Evolutionary conservation across 2,329 filamentous ascomycete genomes (phyloP).

Genomic region (Pyrenophora seminiperda): DNA sequence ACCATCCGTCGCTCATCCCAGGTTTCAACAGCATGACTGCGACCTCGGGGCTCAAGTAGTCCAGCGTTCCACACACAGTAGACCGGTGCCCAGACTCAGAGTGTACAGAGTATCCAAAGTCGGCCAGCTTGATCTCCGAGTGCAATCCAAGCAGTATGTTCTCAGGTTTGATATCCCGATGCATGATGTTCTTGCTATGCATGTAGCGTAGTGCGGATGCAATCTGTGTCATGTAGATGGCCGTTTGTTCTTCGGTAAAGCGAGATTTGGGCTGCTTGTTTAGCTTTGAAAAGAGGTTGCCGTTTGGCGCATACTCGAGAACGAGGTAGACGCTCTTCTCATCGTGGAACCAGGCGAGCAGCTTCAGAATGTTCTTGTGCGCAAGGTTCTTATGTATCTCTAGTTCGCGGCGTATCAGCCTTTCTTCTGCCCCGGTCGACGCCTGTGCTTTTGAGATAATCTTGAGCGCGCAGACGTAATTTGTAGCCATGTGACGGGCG

Average conservation of each 20-base stretch:
- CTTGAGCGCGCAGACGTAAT: conserved; percentile 82
- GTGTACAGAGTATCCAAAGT: conserved; percentile 96
- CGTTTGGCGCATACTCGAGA: conserved; percentile 79
- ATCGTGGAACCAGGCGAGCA: conserved; percentile 85
- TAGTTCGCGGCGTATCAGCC: conserved; percentile 80
- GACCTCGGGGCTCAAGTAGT: conserved; percentile 96
- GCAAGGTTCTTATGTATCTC: conserved; percentile 84
- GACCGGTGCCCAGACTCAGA: conserved; percentile 86
- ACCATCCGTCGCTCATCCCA: conserved; percentile 75
- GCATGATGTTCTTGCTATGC: conserved; percentile 92
- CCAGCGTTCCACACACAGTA: conserved; percentile 92
- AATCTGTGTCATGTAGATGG: conserved; percentile 84
- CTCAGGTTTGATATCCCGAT: conserved; percentile 90
- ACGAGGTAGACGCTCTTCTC: conserved; percentile 81
- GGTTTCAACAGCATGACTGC: conserved; percentile 52
- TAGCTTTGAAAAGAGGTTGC: conserved; percentile 80
- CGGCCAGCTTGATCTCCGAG: conserved; percentile 93
- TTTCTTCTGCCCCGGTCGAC: conserved; percentile 74
- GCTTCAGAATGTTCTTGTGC: conserved; percentile 78
- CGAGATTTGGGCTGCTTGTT: conserved; percentile 74
- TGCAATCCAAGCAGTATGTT: conserved; percentile 95
- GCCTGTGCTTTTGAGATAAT: conserved; percentile 80
- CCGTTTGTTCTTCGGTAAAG: conserved; percentile 80
- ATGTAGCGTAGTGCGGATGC: conserved; percentile 81
- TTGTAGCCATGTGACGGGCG: conserved; percentile 72